Base-by-base conservation (phyloP, 176 grass and related monocot species). In the Puya raimondii region DNA sequence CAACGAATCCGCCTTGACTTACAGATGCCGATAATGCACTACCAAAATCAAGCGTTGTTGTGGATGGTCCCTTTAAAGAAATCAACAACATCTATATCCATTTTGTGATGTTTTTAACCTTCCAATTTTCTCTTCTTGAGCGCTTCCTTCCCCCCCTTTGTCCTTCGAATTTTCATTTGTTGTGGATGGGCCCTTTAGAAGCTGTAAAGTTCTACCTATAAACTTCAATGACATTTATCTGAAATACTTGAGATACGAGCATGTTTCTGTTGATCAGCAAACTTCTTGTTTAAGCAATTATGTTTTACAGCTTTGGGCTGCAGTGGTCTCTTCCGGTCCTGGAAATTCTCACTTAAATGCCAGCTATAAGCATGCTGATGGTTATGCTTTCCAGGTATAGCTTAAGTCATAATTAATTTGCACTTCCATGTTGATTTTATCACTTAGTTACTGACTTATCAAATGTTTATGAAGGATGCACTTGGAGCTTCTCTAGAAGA, bases 401-500 rank as follows among this genome's bases (percentile, higher is more conserved):
- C 57, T 71, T 9, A 56, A 48, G 9, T 22, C 7, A 49, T 17
- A 29, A 48, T 70, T 57, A 1, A 64, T 29, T 73, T 25, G 47
- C 33, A 12, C 22, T 66, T 23, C 54, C 51, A 66, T 59, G 16
- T 64, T 78, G 29, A 9, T 64, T 69, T 64, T 57, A 21, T 23
- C 59, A 63, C 65, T 64, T 51, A 50, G 3, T 75, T 12, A 51
- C 48, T 53, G 42, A 52, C 23, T 50, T 49, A 50, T 63, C 70
- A 23, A 74, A 65, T 68, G 20, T 47, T 67, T 65, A 61, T 84
- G 53, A 78, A 96, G 93, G 93, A 96, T 76, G 88, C 82, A 85
- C 83, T 96, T 83, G 93, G 93, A 78, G 52, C 75, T 81, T 85
- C 93, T 47, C 71, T 96, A 65, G 93, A 96, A 80, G 88, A 96